A percentile compares a stretch with the other conserved stretches of the same genome.
These are phyloP conservation scores for Tagetes erecta DNA, from an alignment of 129 eudicot species.

Conservation along the genomic window DNA sequence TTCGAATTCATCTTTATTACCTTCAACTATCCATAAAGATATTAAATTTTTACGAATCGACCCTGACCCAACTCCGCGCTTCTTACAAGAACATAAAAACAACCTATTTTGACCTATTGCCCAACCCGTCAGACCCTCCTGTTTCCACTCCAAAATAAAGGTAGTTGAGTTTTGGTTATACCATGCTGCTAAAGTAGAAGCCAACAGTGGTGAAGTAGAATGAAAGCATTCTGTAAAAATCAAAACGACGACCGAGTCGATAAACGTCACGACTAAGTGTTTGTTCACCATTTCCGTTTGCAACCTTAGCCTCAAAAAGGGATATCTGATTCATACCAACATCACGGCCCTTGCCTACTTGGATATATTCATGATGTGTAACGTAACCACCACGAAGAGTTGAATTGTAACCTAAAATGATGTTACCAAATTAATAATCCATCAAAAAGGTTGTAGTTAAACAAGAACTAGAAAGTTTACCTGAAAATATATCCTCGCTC, in stretches of 20 bases:
- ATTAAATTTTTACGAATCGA: background rate
- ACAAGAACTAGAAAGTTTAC: conserved; percentile 32
- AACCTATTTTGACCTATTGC: conserved; percentile 4
- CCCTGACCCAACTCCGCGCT: background rate
- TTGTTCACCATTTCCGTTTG: conserved; percentile 98
- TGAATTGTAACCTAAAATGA: conserved; percentile 78
- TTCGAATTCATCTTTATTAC: background rate
- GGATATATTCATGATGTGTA: conserved; percentile 91
- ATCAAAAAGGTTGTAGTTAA: background rate
- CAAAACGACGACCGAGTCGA: conserved; percentile 92
- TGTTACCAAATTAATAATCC: conserved; percentile 18
- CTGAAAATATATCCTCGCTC: conserved; percentile 91
- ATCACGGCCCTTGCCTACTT: conserved; percentile 94
- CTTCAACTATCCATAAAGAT: background rate
- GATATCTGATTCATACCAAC: conserved; percentile 98
- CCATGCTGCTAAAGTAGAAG: conserved; percentile 98
- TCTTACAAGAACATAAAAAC: conserved; percentile 1
- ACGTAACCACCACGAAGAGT: conserved; percentile 86
- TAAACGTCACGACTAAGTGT: conserved; percentile 95
- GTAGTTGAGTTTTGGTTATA: conserved; percentile 28
- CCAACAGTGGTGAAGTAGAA: conserved; percentile 96
- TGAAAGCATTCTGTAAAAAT: conserved; percentile 88
- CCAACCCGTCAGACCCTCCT: background rate
- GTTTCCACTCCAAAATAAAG: conserved; percentile 10
- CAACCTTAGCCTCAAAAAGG: conserved; percentile 90